Evolutionary conservation across 345 rosid genomes (phyloP).

Genomic region (Lepidium aucheri): DNA sequence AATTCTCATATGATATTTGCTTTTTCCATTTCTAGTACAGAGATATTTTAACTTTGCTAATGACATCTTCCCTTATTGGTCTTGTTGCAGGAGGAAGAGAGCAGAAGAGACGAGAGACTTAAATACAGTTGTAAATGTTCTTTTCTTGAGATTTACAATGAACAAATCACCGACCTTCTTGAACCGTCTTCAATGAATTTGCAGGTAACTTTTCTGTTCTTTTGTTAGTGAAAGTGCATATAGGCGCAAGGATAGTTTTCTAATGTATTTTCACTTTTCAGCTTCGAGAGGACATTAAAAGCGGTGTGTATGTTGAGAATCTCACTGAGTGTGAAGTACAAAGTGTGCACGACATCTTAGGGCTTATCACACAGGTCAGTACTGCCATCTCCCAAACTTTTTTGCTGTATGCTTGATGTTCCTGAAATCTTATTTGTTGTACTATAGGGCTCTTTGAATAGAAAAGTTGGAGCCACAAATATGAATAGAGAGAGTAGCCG

Average conservation of each 20-base stretch:
- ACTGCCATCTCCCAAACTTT: not conserved
- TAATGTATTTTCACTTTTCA: conserved; percentile 23
- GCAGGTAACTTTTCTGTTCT: conserved; percentile 37
- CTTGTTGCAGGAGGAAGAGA: conserved; percentile 82
- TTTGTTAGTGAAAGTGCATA: conserved; percentile 1
- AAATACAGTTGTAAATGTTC: conserved; percentile 94
- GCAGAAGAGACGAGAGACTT: conserved; percentile 76
- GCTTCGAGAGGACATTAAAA: conserved; percentile 87
- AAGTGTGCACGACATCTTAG: conserved; percentile 69
- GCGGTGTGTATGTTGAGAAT: conserved; percentile 86
- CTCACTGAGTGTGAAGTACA: conserved; percentile 84
- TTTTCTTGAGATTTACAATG: conserved; percentile 91
- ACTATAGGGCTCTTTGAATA: conserved; percentile 68
- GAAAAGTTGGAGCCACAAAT: conserved; percentile 91
- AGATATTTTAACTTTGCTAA: conserved; percentile 8
- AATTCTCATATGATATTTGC: conserved; percentile 20
- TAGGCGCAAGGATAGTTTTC: not conserved
- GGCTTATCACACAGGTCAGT: conserved; percentile 72
- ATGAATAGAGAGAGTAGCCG: conserved; percentile 98
- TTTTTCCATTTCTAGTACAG: not conserved
- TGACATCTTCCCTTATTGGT: not conserved
- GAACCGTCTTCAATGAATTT: conserved; percentile 89
- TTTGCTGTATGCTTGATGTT: not conserved
- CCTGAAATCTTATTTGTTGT: conserved; percentile 12
- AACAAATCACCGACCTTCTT: conserved; percentile 92